These are phyloP conservation scores for Combretum micranthum DNA, from an alignment of 345 rosid species.

Conservation along the genomic window DNA sequence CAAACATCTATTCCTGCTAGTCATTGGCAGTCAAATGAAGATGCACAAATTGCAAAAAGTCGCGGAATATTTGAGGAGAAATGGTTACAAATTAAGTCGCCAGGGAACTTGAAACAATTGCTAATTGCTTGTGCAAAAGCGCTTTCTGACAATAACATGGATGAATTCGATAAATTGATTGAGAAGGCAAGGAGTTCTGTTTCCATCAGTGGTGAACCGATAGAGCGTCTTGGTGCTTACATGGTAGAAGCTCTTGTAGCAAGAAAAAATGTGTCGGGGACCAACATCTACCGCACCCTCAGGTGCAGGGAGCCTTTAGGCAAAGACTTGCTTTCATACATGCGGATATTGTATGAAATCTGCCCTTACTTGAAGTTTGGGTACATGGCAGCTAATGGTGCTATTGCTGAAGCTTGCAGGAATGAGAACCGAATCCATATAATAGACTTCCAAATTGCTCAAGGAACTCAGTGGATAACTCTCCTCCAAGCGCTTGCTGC, in stretches of 20 bases:
- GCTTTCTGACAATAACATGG: constrained; percentile 33
- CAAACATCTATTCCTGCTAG: constrained; percentile 23
- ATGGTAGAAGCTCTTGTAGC: constrained; percentile 67
- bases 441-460: constrained; percentile 62
- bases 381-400: constrained; percentile 78
- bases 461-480: constrained; percentile 67
- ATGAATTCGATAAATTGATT: constrained; percentile 39
- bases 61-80: constrained; percentile 22
- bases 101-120: constrained; percentile 44
- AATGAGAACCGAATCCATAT: constrained; percentile 58
- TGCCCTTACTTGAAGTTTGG: constrained; percentile 77
- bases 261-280: constrained; percentile 51
- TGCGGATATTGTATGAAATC: constrained; percentile 62
- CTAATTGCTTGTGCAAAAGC: constrained; percentile 57
- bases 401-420: constrained; percentile 70
- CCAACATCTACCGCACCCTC: constrained; percentile 49
- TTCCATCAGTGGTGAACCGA: constrained; percentile 60
- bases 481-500: constrained; percentile 71
- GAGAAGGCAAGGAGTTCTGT: constrained; percentile 40
- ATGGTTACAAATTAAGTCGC: constrained; percentile 19
- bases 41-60: constrained; percentile 22
- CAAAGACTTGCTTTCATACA: constrained; percentile 62
- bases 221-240: constrained; percentile 76
- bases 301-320: constrained; percentile 58
- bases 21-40: constrained; percentile 22